Conservation (phyloP, 1,284 basidiomycete genomes). For the Cystobasidium pallidum region DNA sequence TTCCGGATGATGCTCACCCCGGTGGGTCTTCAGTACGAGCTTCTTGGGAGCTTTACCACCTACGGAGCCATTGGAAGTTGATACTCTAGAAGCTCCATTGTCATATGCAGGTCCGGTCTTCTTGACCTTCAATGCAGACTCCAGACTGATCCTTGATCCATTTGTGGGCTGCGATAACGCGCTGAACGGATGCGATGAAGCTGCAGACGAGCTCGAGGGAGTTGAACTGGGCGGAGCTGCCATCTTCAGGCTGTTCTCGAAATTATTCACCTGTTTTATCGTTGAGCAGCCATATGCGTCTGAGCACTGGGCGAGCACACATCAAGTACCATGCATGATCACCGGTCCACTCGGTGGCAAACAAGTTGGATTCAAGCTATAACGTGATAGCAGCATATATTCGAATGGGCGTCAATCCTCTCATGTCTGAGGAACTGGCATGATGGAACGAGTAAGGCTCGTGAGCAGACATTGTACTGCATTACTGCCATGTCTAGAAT, state of each 20-base stretch:
- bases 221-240: slow-evolving; percentile 13
- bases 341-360: background rate
- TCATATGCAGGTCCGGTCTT: slow-evolving; percentile 12
- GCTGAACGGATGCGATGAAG: slow-evolving; percentile 29
- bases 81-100: background rate
- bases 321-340: background rate
- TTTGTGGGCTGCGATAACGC: slow-evolving; percentile 9
- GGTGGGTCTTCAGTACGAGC: slow-evolving; percentile 38
- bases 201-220: slow-evolving; percentile 9
- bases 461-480: too few species aligned
- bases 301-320: background rate
- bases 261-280: slow-evolving; percentile 7
- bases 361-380: background rate
- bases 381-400: too few species aligned
- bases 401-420: too few species aligned
- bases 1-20: slow-evolving; percentile 21
- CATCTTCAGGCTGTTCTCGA: slow-evolving; percentile 31
- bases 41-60: slow-evolving; percentile 32
- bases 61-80: background rate
- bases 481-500: too few species aligned
- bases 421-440: too few species aligned
- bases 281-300: background rate
- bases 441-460: too few species aligned
- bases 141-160: slow-evolving; percentile 29
- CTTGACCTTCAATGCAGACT: slow-evolving; percentile 21